Evolutionary conservation across 306 rosid genomes (phyloP), one percentile per base, ranked within the genome.

Genomic region (Carpinus viminea): DNA sequence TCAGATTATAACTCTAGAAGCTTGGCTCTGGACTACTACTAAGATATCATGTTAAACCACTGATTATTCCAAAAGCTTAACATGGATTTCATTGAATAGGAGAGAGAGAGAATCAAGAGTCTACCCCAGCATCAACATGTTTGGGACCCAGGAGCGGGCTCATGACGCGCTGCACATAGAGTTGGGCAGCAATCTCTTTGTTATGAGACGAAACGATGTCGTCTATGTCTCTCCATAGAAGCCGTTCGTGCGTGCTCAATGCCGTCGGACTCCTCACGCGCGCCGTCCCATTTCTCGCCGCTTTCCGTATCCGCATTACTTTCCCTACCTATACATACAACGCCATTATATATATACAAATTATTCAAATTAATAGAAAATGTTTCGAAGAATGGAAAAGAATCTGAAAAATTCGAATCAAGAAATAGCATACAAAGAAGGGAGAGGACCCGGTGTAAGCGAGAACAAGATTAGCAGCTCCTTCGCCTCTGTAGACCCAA

Each of bases 401-500:
- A 24, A 47, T 0, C 8, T 38, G 77, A 41, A 9, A 12, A 38
- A 46, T 15, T 13, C 16, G 12, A 60, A 46, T 38, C 1, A 41
- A 13, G 68, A 7, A 21, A n/a, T 51, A 79, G 86, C 93, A 4
- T 74, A 91, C 98, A 68, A 89, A 96, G 55, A 81, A 0, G 50
- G 94, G 84, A 76, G 88, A 88, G 50, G 92, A 90, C 74, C 98
- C 96, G 21, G 68, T 68, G 81, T 93, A 91, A 47, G 94, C 87
- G 11, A 96, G 94, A 72, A 93, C 96, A 53, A 96, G 83, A 87
- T 96, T 96, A 28, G 90, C 93, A 78, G 98, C 97, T 78, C 99
- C 99, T 91, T 96, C 99, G 74, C 99, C 99, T 84, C 92, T 87
- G 83, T 93, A 93, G 80, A 79, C 84, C 97, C 97, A 93, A 50